Base-by-base conservation (phyloP, 2,329 filamentous ascomycete genomes). In the Ascochyta lentis region DNA sequence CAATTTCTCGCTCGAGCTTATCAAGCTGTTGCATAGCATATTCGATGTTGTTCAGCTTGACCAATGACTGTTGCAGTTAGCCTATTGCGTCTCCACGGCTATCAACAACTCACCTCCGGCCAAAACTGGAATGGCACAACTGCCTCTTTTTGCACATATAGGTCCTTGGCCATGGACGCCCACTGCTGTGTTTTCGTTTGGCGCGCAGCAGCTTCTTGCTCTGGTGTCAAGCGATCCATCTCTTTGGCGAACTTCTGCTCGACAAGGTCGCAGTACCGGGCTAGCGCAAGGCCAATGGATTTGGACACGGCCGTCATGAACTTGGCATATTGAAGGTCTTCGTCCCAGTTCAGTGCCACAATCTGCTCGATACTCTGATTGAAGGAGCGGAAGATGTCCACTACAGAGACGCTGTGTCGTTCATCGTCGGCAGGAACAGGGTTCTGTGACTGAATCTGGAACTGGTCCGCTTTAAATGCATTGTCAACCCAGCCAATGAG, bases 11-110 rank as follows among this genome's bases (percentile, higher is more conserved):
- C 73, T 98, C 94, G 6, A 99, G 83, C 74, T 90, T 92, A 73
- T 99, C 95, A 48, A 99, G 83, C 70, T 96, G 91, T 53, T 92
- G 85, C 78, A 96, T 92, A 5, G 93, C 94, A 76, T 92, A 98
- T 77, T 97, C 94, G 62, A 99, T 88, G 70, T 99, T 96, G 81
- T 99, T 99, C 65, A 99, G 84, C 77, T 98, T 99, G 59, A 99
- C 92, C 67, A 99, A 90, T 5, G 93, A 97, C 91, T 96, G 22
- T 22, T 42, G 9, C 23, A 2, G 22, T 65, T 41, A 64, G 59
- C 16, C 49, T 4, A 34, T 13, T 31, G 23, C 10, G 31, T 23
- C 1, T 31, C 8, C 2, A 6, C 24, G 5, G n/a, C 0, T 23
- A 27, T 19, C 6, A 41, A 27, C 15, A 19, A 75, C 82, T 77